A percentile compares a stretch with the other conserved stretches of the same genome.
Conservation (phyloP, 2,329 filamentous ascomycete genomes). For the Neurospora sp. region DNA sequence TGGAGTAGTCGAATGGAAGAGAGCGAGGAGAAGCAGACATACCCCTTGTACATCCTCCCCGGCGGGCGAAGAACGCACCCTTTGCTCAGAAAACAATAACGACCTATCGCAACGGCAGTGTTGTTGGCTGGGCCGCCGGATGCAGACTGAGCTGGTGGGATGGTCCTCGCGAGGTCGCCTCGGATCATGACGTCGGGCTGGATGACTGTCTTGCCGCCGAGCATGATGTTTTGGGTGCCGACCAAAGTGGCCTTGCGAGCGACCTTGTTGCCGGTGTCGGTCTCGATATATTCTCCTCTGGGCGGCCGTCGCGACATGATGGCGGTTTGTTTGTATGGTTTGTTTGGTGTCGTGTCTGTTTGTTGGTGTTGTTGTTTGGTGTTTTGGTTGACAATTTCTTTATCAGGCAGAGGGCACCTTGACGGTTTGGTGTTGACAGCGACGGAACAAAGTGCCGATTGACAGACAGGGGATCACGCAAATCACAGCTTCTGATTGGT, state of each 20-base stretch:
- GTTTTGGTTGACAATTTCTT: neutral
- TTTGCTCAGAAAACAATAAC: slow-evolving; percentile 80
- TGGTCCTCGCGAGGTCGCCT: slow-evolving; percentile 66
- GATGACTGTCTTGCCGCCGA: slow-evolving; percentile 91
- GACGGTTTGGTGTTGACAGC: neutral
- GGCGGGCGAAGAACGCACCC: slow-evolving; percentile 75
- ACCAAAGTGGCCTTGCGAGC: slow-evolving; percentile 84
- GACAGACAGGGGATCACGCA: neutral
- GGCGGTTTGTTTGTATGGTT: neutral
- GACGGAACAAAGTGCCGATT: neutral
- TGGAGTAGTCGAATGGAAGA: too few relatives aligned
- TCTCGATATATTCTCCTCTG: slow-evolving; percentile 95
- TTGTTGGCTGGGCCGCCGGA: slow-evolving; percentile 35
- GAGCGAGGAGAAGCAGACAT: slow-evolving; percentile 30
- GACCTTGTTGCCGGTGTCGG: slow-evolving; percentile 97
- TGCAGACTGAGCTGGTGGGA: slow-evolving; percentile 26
- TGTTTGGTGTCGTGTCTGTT: neutral
- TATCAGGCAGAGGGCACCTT: neutral
- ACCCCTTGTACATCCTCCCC: slow-evolving; percentile 69
- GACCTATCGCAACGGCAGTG: slow-evolving; percentile 75
- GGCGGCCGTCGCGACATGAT: slow-evolving; percentile 65
- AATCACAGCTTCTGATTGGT: neutral
- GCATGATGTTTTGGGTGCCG: slow-evolving; percentile 94
- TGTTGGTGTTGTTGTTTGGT: neutral
- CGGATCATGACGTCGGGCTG: slow-evolving; percentile 91